phyloP scores from a whole-genome alignment of 2,329 filamentous ascomycete species.

The Pseudogymnoascus sp. region DNA sequence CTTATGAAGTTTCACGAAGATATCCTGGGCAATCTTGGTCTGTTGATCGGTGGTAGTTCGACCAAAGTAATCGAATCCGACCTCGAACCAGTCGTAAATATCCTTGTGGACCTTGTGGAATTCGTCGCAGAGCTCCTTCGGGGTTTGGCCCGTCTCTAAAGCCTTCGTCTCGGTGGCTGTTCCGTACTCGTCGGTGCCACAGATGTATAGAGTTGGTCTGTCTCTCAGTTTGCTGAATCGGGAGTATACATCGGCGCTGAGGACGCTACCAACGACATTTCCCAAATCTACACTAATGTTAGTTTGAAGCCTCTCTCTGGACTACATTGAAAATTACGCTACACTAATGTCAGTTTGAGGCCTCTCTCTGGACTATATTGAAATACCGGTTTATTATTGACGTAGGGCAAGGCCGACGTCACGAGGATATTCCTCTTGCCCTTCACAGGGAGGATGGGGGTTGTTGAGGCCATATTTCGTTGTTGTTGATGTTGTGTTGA shows the following conservation, averaged over 20 bases:
- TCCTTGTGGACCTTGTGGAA: slow-evolving; percentile 85
- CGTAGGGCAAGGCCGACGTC: slow-evolving; percentile 85
- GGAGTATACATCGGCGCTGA: slow-evolving; percentile 81
- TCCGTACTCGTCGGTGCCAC: slow-evolving; percentile 89
- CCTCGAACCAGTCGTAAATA: slow-evolving; percentile 94
- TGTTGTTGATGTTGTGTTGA: not conserved
- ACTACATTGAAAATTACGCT: too few species aligned
- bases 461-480: slow-evolving; percentile 21
- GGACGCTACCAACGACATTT: slow-evolving; percentile 79
- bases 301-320: too few species aligned
- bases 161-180: slow-evolving; percentile 96
- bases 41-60: slow-evolving; percentile 84
- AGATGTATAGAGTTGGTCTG: slow-evolving; percentile 74
- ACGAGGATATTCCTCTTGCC: slow-evolving; percentile 83
- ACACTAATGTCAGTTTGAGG: too few species aligned
- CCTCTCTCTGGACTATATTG: too few species aligned
- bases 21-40: slow-evolving; percentile 85
- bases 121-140: slow-evolving; percentile 80
- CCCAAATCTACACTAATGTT: slow-evolving; percentile 49
- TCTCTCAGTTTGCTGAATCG: slow-evolving; percentile 74
- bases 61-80: slow-evolving; percentile 90
- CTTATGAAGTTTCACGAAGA: slow-evolving; percentile 79
- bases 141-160: slow-evolving; percentile 75
- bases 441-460: slow-evolving; percentile 53
- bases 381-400: slow-evolving; percentile 67